phyloP scores from a whole-genome alignment of 1,139 yeast species.

The Geotrichum fermentans region DNA sequence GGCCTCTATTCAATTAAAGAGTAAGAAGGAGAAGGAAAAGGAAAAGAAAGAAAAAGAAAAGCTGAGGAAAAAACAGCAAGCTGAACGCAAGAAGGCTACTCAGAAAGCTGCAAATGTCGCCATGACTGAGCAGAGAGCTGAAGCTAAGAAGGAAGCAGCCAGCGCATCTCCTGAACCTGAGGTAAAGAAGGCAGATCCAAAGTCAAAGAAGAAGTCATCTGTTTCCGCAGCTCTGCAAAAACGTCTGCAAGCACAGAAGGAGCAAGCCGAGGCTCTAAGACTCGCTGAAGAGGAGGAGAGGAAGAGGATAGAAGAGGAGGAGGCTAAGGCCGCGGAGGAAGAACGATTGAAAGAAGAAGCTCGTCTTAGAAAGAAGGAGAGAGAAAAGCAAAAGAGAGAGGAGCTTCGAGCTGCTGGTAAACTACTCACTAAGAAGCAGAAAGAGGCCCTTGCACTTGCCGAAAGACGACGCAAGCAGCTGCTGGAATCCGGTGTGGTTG shows the following conservation, averaged over 20 bases:
- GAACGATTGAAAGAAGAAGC: slow-evolving; percentile 66
- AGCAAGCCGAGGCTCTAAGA: slow-evolving; percentile 67
- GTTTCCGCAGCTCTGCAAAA: slow-evolving; percentile 48
- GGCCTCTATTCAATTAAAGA: slow-evolving; percentile 62
- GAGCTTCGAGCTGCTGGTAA: slow-evolving; percentile 93
- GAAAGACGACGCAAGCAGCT: slow-evolving; percentile 89
- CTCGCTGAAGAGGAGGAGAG: slow-evolving; percentile 56
- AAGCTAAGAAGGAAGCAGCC: slow-evolving; percentile 35
- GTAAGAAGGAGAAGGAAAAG: slow-evolving; percentile 95
- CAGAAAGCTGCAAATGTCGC: slow-evolving; percentile 59
- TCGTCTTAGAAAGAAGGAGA: slow-evolving; percentile 65
- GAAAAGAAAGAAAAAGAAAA: slow-evolving; percentile 97
- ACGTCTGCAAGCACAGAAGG: slow-evolving; percentile 80
- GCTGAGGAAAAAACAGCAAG: slow-evolving; percentile 80
- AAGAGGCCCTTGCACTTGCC: slow-evolving; percentile 79
- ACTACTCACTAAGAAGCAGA: slow-evolving; percentile 77
- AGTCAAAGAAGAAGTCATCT: slow-evolving; percentile 38
- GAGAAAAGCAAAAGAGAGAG: slow-evolving; percentile 72
- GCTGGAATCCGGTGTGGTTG: slow-evolving; percentile 66
- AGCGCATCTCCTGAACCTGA: slow-evolving; percentile 38
- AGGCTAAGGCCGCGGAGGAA: slow-evolving; percentile 46
- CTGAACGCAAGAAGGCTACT: slow-evolving; percentile 81
- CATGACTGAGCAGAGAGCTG: slow-evolving; percentile 38
- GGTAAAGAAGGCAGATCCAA: slow-evolving; percentile 31
- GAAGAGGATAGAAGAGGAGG: slow-evolving; percentile 60